A percentile compares a stretch with the other conserved stretches of the same genome.
Evolutionary conservation across 75 land plant species (phyloP).

Genomic region (Ceratopteris richardii): DNA sequence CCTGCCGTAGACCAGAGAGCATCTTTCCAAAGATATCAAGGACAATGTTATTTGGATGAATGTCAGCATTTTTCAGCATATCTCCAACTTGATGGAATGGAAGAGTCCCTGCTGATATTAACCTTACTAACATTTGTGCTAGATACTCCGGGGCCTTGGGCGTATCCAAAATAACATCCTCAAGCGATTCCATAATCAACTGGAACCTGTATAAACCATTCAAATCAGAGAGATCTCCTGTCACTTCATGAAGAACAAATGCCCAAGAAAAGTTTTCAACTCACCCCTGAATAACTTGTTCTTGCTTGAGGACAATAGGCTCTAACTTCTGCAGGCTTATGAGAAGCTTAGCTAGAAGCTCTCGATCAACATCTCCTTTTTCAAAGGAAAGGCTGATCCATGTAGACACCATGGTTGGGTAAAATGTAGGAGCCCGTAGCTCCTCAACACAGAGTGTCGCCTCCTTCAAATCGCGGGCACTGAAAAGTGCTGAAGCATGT

Average conservation of each 20-base stretch:
- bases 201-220: conserved; percentile 62
- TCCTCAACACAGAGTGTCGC: conserved; percentile 73
- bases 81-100: conserved; percentile 9
- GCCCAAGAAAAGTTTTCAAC: neutral
- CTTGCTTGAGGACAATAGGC: conserved; percentile 37
- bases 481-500: no score
- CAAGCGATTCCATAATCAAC: conserved; percentile 49
- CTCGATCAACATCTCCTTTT: conserved; percentile 64
- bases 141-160: conserved; percentile 79
- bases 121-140: conserved; percentile 54
- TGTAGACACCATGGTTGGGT: conserved; percentile 53
- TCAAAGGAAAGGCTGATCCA: conserved; percentile 89
- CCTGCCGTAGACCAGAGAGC: no score
- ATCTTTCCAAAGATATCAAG: no score
- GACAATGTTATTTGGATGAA: no score
- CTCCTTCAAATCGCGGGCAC: conserved; percentile 76
- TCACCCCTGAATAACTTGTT: conserved; percentile 69
- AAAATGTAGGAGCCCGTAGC: conserved; percentile 55
- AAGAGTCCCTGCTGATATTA: conserved; percentile 43
- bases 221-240: neutral
- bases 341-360: conserved; percentile 53
- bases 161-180: conserved; percentile 70
- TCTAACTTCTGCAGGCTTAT: conserved; percentile 28
- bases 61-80: neutral
- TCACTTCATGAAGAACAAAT: neutral